A percentile compares a stretch with the other conserved stretches of the same genome.
These are phyloP conservation scores for Zalaria obscura DNA, from an alignment of 2,329 filamentous ascomycete species.

Conservation along the genomic window DNA sequence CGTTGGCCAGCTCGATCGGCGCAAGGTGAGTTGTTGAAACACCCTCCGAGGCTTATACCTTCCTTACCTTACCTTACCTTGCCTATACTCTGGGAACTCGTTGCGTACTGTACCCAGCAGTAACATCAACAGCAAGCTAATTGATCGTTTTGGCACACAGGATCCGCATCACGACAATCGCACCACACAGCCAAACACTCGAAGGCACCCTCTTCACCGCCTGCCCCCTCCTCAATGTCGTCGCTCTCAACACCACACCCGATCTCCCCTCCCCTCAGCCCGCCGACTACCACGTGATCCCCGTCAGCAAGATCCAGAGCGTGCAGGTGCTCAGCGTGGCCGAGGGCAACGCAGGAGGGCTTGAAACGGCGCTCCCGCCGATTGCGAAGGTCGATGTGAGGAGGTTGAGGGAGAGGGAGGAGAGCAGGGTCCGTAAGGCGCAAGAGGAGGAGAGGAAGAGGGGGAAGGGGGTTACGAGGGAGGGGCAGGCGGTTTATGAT, in stretches of 20 bases:
- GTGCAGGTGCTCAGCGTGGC: constrained; percentile 39
- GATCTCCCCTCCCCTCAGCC: constrained; percentile 29
- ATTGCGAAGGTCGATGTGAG: constrained; percentile 40
- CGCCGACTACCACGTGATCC: constrained; percentile 47
- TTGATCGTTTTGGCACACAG: constrained; percentile 20
- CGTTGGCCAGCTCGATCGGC: constrained; percentile 46
- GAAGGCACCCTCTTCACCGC: constrained; percentile 51
- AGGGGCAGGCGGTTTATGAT: constrained; percentile 51
- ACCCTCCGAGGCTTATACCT: not conserved
- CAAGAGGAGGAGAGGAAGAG: constrained; percentile 43
- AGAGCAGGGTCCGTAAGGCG: constrained; percentile 39
- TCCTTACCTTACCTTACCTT: not conserved
- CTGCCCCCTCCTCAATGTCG: constrained; percentile 44
- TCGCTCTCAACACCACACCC: constrained; percentile 44
- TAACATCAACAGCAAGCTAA: no score
- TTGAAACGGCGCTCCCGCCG: constrained; percentile 27
- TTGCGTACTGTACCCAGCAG: no score
- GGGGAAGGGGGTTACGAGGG: constrained; percentile 45
- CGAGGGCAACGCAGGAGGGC: constrained; percentile 23
- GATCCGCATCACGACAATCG: constrained; percentile 42
- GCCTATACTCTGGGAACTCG: no score
- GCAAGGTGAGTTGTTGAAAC: constrained; percentile 35
- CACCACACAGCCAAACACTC: constrained; percentile 34
- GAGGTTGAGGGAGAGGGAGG: constrained; percentile 40
- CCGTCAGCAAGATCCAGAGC: constrained; percentile 42